Conservation (phyloP, 1,139 yeast species). For the Yamadazyma atmosphaerica region DNA sequence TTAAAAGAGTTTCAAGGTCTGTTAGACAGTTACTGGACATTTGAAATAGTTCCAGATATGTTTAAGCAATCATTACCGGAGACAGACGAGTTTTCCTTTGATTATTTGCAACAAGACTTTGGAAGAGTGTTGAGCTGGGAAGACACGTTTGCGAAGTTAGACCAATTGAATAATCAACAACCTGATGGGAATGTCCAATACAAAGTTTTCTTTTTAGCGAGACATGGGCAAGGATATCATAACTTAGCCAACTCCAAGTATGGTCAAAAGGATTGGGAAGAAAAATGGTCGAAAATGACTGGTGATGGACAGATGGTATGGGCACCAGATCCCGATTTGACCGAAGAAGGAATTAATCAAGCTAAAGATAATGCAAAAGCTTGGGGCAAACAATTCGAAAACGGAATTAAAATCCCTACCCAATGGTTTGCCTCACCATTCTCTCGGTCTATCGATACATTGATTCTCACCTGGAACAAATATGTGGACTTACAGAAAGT, state of each 20-base stretch:
- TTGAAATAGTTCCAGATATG: constrained; percentile 35
- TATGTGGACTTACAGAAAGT: constrained; percentile 26
- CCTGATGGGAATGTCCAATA: constrained; percentile 25
- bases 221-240: constrained; percentile 51
- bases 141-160: constrained; percentile 24
- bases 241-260: constrained; percentile 43
- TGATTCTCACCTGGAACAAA: constrained; percentile 32
- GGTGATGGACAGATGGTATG: constrained; percentile 47
- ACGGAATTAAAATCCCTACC: constrained; percentile 27
- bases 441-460: constrained; percentile 39
- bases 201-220: constrained; percentile 42
- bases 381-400: constrained; percentile 24
- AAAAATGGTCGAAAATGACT: constrained; percentile 40
- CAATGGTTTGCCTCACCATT: constrained; percentile 39
- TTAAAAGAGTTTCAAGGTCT: constrained; percentile 14
- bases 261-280: constrained; percentile 46
- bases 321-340: constrained; percentile 51
- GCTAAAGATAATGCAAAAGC: constrained; percentile 32
- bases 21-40: constrained; percentile 28
- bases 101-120: constrained; percentile 41
- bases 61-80: constrained; percentile 39
- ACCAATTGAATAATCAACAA: constrained; percentile 28
- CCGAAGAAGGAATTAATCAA: constrained; percentile 39
- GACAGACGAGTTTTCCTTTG: constrained; percentile 39
- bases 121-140: constrained; percentile 39